These are phyloP conservation scores for Hemisphaericaspora xylofermentans DNA, from an alignment of 1,139 yeast species.

Conservation along the genomic window DNA sequence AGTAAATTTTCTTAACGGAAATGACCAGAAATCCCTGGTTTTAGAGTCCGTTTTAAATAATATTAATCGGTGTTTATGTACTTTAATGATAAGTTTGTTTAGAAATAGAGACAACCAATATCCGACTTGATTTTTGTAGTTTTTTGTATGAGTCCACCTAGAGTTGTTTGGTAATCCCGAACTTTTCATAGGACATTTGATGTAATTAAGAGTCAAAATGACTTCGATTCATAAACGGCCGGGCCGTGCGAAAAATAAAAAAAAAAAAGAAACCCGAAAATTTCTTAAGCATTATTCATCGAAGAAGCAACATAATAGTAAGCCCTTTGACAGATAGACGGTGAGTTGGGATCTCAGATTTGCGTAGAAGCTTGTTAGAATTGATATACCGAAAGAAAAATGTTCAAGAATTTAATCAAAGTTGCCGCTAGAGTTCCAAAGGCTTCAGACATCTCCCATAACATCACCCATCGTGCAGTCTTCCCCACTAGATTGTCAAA, in stretches of 20 bases:
- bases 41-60: too few species aligned
- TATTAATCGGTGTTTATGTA: slow-evolving; percentile 1
- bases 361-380: neutral
- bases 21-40: too few species aligned
- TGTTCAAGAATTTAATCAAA: slow-evolving; percentile 3
- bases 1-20: slow-evolving; percentile 68
- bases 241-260: neutral
- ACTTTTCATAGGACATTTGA: neutral
- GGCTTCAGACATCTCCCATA: neutral
- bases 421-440: slow-evolving; percentile 1
- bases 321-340: too few species aligned
- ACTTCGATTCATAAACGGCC: neutral
- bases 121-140: slow-evolving; percentile 1
- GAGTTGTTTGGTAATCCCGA: slow-evolving; percentile 3
- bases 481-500: slow-evolving; percentile 1
- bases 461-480: neutral
- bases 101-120: neutral
- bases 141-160: neutral
- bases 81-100: neutral
- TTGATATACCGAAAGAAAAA: neutral
- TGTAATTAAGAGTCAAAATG: neutral
- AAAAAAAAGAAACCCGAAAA: neutral
- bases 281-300: neutral
- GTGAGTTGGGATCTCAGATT: neutral
- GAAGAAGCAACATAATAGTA: neutral